A percentile compares a stretch with the other conserved stretches of the same genome.
Conservation (phyloP, 768 basidiomycete species). For the Mycena vitilis region DNA sequence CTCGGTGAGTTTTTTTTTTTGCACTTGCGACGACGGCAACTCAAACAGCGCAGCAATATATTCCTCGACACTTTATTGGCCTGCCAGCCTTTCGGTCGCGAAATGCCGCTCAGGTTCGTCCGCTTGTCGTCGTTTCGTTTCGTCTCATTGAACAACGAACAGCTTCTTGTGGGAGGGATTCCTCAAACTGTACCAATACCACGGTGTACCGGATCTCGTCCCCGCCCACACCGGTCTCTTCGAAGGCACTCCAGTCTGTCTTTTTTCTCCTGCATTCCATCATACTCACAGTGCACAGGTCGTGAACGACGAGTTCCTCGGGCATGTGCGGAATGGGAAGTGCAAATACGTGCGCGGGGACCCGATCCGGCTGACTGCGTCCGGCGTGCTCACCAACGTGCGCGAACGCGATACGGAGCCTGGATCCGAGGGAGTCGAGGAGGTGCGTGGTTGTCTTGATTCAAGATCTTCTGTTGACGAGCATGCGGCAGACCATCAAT, state of each 20-base stretch:
- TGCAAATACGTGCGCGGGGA: slow-evolving; percentile 63
- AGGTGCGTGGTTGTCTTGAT: slow-evolving; percentile 16
- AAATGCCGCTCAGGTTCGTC: slow-evolving; percentile 60
- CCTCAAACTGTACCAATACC: slow-evolving; percentile 56
- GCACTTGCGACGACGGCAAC: not conserved
- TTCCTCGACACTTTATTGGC: slow-evolving; percentile 60
- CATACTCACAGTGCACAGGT: slow-evolving; percentile 42
- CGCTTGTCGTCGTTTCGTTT: not conserved
- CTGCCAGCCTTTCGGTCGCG: slow-evolving; percentile 62
- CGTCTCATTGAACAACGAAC: not conserved
- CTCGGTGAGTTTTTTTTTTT: slow-evolving; percentile 31
- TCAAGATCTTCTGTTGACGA: not conserved
- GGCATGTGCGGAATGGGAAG: slow-evolving; percentile 53
- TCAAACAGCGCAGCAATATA: slow-evolving; percentile 46
- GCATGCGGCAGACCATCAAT: slow-evolving; percentile 42
- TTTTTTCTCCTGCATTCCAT: not conserved
- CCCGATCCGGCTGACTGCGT: slow-evolving; percentile 50
- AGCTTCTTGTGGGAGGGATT: slow-evolving; percentile 63
- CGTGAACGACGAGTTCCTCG: slow-evolving; percentile 64
- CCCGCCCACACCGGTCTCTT: slow-evolving; percentile 57
- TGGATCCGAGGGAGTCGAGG: slow-evolving; percentile 46
- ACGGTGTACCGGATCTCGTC: slow-evolving; percentile 56
- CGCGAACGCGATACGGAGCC: slow-evolving; percentile 49
- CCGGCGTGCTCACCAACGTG: slow-evolving; percentile 51
- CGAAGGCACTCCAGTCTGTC: slow-evolving; percentile 56